Base-by-base conservation (phyloP, 345 rosid species). In the Melaleuca quinquenervia region DNA sequence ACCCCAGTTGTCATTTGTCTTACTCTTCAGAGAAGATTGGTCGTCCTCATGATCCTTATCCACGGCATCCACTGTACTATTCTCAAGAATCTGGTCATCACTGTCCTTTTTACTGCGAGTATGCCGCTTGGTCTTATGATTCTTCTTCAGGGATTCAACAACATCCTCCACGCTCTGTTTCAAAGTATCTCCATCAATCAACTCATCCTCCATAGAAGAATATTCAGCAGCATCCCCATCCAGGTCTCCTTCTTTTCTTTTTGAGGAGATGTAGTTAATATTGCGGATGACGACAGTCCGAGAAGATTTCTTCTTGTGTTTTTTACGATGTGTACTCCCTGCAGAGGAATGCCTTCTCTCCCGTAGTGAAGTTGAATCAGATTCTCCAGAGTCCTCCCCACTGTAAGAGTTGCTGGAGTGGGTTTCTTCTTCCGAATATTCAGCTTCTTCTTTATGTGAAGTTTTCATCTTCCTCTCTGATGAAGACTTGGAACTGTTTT, bases 221-320 rank as follows among this genome's bases (percentile, higher is more conserved):
- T 91, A 88, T 84, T 88, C 94, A 74, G 88, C 88, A 49, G 91
- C 88, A 62, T 13, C 87, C 55, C 86, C 90, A 85, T 49, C 86
- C 27, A 82, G 89, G 80, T 93, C 96, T 86, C 85, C 92, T 45
- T 90, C 93, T 88, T 94, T 93, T 90, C 91, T 94, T 89, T 93
- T 92, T 5, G 99, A 95, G 1, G 98, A 92, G 86, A 95, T 95
- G 92, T 95, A 96, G 90, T 96, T 95, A 52, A 96, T 96, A 83
- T 96, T 96, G 13, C 95, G 95, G 86, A 96, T 96, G 80, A 96
- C 95, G 3, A 95, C 96, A 8, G 94, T 96, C 84, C 91, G 92
- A 24, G 98, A 94, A 45, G 91, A 89, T 85, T 91, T 93, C 91
- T 92, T 94, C 91, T 88, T 90, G 84, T 90, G 89, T 53, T 92